These are phyloP conservation scores for Fusarium sp. DNA, from an alignment of 2,329 filamentous ascomycete species.

Conservation along the genomic window DNA sequence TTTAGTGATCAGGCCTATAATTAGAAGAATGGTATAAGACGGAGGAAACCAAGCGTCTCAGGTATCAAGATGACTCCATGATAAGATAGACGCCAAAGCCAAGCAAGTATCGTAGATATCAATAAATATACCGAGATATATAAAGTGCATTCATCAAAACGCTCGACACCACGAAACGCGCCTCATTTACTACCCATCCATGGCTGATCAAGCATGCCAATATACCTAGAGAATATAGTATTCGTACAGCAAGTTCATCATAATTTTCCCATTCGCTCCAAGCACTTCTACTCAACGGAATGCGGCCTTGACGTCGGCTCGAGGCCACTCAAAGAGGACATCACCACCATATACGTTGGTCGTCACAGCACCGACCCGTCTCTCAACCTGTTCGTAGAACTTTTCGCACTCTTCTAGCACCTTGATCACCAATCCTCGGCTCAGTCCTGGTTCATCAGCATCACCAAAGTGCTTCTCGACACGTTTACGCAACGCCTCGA, in stretches of 20 bases:
- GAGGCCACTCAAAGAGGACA: slow-evolving; percentile 72
- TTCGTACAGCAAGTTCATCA: slow-evolving; percentile 33
- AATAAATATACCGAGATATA: slow-evolving; percentile 23
- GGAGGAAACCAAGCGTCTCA: background rate
- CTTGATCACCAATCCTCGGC: slow-evolving; percentile 64
- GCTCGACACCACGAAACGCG: slow-evolving; percentile 14
- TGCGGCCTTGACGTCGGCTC: slow-evolving; percentile 68
- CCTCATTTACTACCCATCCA: slow-evolving; percentile 19
- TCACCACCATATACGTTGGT: slow-evolving; percentile 72
- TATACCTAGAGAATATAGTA: slow-evolving; percentile 19
- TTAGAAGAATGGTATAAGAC: slow-evolving; percentile 1
- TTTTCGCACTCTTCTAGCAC: slow-evolving; percentile 69
- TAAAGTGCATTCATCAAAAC: slow-evolving; percentile 7
- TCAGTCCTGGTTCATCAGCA: slow-evolving; percentile 76
- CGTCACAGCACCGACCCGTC: slow-evolving; percentile 67
- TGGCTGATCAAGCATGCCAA: slow-evolving; percentile 17
- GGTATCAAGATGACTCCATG: background rate
- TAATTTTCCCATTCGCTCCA: slow-evolving; percentile 22
- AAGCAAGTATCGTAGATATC: background rate
- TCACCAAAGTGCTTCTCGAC: slow-evolving; percentile 98
- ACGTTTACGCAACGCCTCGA: slow-evolving; percentile 86
- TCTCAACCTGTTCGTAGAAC: slow-evolving; percentile 70
- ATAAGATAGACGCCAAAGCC: background rate
- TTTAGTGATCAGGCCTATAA: background rate
- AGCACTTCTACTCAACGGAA: slow-evolving; percentile 51